These are phyloP conservation scores for Pythium graminicola DNA, from an alignment of 352 stramenopile species.

Conservation along the genomic window DNA sequence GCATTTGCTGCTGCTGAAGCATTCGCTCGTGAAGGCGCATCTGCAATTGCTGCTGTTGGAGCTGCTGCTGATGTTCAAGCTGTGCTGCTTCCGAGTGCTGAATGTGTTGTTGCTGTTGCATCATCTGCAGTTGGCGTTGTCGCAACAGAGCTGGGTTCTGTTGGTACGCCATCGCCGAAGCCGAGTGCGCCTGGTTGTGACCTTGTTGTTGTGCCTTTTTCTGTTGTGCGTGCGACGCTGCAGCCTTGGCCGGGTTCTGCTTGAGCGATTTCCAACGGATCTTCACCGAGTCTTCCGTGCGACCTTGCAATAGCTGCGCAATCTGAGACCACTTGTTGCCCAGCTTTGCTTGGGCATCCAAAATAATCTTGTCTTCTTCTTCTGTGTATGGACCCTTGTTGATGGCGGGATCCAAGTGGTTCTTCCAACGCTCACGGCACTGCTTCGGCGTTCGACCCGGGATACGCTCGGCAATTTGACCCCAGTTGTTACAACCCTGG, in stretches of 20 bases:
- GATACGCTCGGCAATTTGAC: constrained; percentile 51
- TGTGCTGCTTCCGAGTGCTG: constrained; percentile 57
- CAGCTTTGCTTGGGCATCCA: constrained; percentile 16
- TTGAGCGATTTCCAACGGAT: constrained; percentile 64
- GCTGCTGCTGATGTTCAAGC: constrained; percentile 63
- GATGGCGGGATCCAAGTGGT: constrained; percentile 22
- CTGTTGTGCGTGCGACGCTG: constrained; percentile 63
- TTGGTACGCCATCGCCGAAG: constrained; percentile 37
- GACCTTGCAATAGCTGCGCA: constrained; percentile 30
- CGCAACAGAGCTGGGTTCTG: constrained; percentile 59
- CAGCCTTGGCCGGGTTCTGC: constrained; percentile 77
- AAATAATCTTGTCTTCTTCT: constrained; percentile 21
- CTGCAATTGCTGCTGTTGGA: constrained; percentile 57
- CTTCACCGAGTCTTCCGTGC: constrained; percentile 57
- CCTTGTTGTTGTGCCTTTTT: constrained; percentile 69
- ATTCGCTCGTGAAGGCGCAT: constrained; percentile 29
- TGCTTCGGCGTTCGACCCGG: constrained; percentile 60
- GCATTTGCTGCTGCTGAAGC: constrained; percentile 24
- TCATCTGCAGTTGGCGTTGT: constrained; percentile 57
- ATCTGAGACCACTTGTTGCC: constrained; percentile 56
- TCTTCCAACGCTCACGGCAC: constrained; percentile 48
- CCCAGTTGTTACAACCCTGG: constrained; percentile 47
- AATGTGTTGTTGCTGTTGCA: constrained; percentile 68
- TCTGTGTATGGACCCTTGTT: constrained; percentile 23
- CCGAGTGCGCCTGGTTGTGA: constrained; percentile 38